These are phyloP conservation scores for Mycena sp. DNA, from an alignment of 1,284 basidiomycete genomes.

Conservation along the genomic window DNA sequence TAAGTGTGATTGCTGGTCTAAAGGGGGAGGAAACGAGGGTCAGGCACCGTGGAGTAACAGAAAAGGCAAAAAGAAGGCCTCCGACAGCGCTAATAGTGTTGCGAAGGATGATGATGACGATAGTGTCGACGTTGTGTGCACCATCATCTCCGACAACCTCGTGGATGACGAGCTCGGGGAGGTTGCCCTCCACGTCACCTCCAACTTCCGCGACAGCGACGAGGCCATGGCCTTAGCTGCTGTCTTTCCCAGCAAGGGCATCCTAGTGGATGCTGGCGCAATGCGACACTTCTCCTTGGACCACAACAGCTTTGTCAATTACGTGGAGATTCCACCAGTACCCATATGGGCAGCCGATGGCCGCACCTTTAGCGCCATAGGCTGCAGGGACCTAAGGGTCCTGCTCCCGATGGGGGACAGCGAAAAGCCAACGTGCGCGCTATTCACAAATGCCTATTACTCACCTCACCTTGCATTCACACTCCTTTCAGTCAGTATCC, in stretches of 20 bases:
- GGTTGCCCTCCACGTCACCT: not conserved
- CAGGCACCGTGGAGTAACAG: constrained; percentile 13
- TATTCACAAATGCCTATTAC: constrained; percentile 14
- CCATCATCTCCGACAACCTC: not conserved
- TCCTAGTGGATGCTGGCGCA: too few species aligned
- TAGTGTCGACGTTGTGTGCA: not conserved
- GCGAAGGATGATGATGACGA: not conserved
- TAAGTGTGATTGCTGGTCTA: too few species aligned
- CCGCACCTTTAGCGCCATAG: constrained; percentile 19
- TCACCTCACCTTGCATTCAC: constrained; percentile 20
- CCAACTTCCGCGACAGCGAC: not conserved
- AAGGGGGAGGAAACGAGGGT: too few species aligned
- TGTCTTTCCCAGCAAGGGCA: too few species aligned
- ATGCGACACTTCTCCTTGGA: too few species aligned
- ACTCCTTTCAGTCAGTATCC: constrained; percentile 7
- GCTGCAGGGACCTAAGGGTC: not conserved
- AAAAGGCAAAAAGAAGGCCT: constrained; percentile 22
- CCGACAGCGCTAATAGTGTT: constrained; percentile 15
- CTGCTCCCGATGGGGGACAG: constrained; percentile 18
- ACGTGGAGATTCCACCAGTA: too few species aligned
- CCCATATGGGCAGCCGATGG: constrained; percentile 23
- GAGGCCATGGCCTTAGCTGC: too few species aligned
- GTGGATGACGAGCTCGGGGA: constrained; percentile 2
- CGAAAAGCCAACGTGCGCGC: constrained; percentile 1
- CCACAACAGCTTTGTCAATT: too few species aligned